These are phyloP conservation scores for Mrakia gelida DNA, from an alignment of 768 basidiomycete species.

Conservation along the genomic window DNA sequence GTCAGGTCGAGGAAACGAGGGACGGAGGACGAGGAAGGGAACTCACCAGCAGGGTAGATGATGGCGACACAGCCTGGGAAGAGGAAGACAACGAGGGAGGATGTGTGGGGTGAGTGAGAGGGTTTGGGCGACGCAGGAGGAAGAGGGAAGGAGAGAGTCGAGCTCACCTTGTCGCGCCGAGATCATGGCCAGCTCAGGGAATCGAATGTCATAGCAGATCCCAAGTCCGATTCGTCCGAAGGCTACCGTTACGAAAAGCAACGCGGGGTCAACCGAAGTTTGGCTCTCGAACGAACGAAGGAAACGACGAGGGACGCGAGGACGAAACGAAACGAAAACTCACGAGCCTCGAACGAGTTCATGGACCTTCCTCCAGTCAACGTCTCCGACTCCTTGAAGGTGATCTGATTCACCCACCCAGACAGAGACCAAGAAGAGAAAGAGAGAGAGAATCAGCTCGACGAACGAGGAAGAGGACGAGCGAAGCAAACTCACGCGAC, in stretches of 20 bases:
- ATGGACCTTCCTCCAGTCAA: slow-evolving; percentile 68
- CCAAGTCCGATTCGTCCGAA: slow-evolving; percentile 96
- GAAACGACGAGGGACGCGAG: not conserved
- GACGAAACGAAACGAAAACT: slow-evolving; percentile 13
- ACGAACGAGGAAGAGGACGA: not conserved
- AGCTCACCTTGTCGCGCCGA: slow-evolving; percentile 72
- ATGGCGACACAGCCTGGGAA: slow-evolving; percentile 72
- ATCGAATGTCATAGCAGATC: slow-evolving; percentile 48
- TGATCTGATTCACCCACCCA: no score
- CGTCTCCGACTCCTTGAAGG: slow-evolving; percentile 65
- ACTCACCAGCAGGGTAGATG: slow-evolving; percentile 71
- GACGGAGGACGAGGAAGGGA: not conserved
- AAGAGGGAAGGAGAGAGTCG: slow-evolving; percentile 55
- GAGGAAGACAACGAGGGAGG: not conserved
- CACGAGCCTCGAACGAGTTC: slow-evolving; percentile 85
- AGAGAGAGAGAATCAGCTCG: no score
- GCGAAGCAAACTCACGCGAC: not conserved
- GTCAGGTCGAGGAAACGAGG: not conserved
- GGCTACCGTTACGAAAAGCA: slow-evolving; percentile 49
- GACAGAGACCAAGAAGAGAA: no score
- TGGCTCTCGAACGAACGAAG: not conserved
- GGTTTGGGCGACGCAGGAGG: not conserved
- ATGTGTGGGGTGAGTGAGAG: not conserved
- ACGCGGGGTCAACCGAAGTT: not conserved
- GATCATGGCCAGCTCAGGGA: slow-evolving; percentile 86